Evolutionary conservation across 768 basidiomycete genomes (phyloP), one percentile per base, ranked within the genome.

Genomic region (Rhizopogon salebrosus): DNA sequence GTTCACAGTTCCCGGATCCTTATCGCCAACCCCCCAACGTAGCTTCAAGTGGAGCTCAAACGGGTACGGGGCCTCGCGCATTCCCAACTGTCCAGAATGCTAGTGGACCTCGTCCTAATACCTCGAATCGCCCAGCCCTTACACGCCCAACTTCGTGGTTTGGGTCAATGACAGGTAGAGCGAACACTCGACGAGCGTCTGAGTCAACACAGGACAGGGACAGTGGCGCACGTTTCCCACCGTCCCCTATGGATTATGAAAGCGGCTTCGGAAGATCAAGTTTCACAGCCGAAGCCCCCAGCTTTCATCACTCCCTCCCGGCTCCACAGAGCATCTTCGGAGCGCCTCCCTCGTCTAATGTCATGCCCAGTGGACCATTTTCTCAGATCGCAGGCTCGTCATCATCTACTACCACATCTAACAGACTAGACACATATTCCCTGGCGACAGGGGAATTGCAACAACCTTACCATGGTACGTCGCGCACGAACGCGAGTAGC

Each of bases 61-160:
- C 29, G 4, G 18, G 20, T 34, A 27, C 45, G n/a, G 31, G 14
- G 6, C 14, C 45, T 20, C 45, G 45, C 22, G 0, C 20, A 10
- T 46, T 34, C 45, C 31, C 31, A 23, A 16, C 45, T 34, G n/a
- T 8, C 20, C 45, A 46, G 45, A 46, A 34, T 22, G 20, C 22
- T 31, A 34, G 31, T 31, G 45, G 45, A 34, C 45, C 14, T 34
- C 45, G 45, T 34, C 45, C 29, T 23, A 46, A 22, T 46, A 14
- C 22, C 20, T 34, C 45, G 10, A 27, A 5, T 23, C 45, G 45
- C 45, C 45, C 26, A 46, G 31, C 31, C 14, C 45, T 46, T 23
- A 34, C 45, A 1, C 45, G 45, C 20, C 45, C 45, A 22, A 46
- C 45, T 46, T 46, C 45, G 18, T 46, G 45, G 45, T 46, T 46